A percentile compares a stretch with the other conserved stretches of the same genome.
Conservation (phyloP, 1,284 basidiomycete genomes). For the Lignosus rhinocerotis region DNA sequence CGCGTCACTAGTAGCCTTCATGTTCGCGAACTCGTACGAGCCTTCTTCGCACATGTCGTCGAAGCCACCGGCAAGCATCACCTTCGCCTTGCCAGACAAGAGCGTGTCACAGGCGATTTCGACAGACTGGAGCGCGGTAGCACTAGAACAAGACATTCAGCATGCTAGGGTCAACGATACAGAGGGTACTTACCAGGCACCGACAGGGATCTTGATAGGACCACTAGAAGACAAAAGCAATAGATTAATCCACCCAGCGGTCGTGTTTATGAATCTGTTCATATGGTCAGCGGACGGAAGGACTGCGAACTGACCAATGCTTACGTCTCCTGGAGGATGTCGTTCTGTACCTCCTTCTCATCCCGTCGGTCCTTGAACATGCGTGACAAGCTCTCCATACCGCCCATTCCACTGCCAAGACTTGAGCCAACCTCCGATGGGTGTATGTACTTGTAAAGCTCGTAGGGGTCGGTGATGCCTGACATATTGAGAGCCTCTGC, state of each 20-base stretch:
- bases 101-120: slow-evolving; percentile 98
- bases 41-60: slow-evolving; percentile 98
- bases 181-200: slow-evolving; percentile 76
- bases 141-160: slow-evolving; percentile 46
- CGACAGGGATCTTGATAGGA: slow-evolving; percentile 98
- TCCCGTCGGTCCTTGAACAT: slow-evolving; percentile 99
- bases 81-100: slow-evolving; percentile 93
- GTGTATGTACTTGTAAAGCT: slow-evolving; percentile 95
- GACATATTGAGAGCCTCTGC: slow-evolving; percentile 97
- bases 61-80: slow-evolving; percentile 99
- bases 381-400: slow-evolving; percentile 81
- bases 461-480: slow-evolving; percentile 97
- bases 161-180: not conserved
- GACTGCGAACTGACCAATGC: slow-evolving; percentile 33
- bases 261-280: slow-evolving; percentile 91
- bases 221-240: slow-evolving; percentile 92
- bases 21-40: slow-evolving; percentile 97
- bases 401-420: slow-evolving; percentile 97
- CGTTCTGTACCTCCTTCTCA: slow-evolving; percentile 97
- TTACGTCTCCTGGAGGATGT: slow-evolving; percentile 96
- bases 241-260: slow-evolving; percentile 97
- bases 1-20: slow-evolving; percentile 98
- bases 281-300: slow-evolving; percentile 19
- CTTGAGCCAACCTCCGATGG: slow-evolving; percentile 94
- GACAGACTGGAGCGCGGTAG: slow-evolving; percentile 95